Evolutionary conservation across 108 stramenopile genomes (phyloP).

Genomic region (Nitzschia inconspicua): DNA sequence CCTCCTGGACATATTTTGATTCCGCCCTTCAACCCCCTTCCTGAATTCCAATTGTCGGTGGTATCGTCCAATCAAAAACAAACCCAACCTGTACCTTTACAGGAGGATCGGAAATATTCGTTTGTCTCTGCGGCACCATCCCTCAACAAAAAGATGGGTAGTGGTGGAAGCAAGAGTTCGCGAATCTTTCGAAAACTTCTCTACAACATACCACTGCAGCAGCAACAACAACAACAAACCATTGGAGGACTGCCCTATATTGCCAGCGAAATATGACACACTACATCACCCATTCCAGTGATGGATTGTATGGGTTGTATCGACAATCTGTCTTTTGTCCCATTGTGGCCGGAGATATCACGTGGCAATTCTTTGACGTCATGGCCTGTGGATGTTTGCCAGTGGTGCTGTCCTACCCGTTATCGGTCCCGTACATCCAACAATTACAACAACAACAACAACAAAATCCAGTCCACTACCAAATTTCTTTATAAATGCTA

Average conservation of each 20-base stretch:
- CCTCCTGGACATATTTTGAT: neutral
- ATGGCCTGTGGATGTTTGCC: constrained; percentile 46
- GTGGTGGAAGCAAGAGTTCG: neutral
- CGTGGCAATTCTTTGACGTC: constrained; percentile 51
- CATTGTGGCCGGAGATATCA: constrained; percentile 23
- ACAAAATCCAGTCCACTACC: neutral
- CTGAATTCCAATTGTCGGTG: constrained; percentile 12
- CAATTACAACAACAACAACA: neutral
- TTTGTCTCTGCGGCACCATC: constrained; percentile 7
- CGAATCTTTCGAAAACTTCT: neutral
- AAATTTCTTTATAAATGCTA: neutral
- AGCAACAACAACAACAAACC: constrained; percentile 5
- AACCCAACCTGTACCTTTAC: neutral
- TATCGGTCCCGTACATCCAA: too few species aligned
- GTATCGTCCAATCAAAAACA: constrained; percentile 10
- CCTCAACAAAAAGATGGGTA: too few species aligned
- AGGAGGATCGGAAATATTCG: constrained; percentile 15
- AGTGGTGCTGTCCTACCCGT: constrained; percentile 25
- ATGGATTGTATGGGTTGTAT: constrained; percentile 17
- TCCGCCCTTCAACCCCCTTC: constrained; percentile 24
- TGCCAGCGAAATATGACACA: neutral
- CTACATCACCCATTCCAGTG: neutral
- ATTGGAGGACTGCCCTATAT: constrained; percentile 33
- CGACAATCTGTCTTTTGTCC: constrained; percentile 43
- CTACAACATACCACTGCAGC: neutral